A percentile compares a stretch with the other conserved stretches of the same genome.
Conservation (phyloP, 176 grass and related monocot species). For the Lolium perenne region DNA sequence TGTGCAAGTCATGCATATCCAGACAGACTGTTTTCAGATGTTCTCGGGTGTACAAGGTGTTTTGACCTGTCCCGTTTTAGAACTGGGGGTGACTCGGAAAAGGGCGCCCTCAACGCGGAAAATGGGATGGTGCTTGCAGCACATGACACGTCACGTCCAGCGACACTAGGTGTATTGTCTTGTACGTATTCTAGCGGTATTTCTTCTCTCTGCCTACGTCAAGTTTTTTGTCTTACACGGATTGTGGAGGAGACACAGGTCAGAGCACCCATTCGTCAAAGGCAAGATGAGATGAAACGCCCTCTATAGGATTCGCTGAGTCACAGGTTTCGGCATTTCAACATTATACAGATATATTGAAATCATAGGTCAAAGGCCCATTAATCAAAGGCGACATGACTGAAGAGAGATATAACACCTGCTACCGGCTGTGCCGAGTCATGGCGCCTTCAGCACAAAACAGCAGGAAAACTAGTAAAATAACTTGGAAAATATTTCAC, state of each 20-base stretch:
- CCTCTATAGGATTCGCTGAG: not conserved
- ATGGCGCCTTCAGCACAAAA: not conserved
- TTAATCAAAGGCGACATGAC: not conserved
- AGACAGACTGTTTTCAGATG: not conserved
- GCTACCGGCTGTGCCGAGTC: not conserved
- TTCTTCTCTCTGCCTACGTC: not conserved
- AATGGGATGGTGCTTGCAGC: not conserved
- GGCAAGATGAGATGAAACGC: not conserved
- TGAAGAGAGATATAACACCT: not conserved
- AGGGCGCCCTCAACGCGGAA: not conserved
- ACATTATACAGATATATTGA: slow-evolving; percentile 8
- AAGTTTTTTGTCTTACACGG: not conserved
- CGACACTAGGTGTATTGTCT: not conserved
- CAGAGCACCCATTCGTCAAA: not conserved
- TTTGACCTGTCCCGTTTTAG: not conserved
- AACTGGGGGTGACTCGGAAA: not conserved
- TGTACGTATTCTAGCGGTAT: not conserved
- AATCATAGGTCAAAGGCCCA: not conserved
- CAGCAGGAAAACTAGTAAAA: not conserved
- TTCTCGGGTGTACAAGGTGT: not conserved
- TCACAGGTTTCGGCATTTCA: not conserved
- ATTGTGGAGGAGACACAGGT: not conserved
- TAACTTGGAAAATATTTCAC: not conserved
- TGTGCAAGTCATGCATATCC: not conserved
- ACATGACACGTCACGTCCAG: not conserved